A percentile compares a stretch with the other conserved stretches of the same genome.
These are phyloP conservation scores for Takakia lepidozioides DNA, from an alignment of 225 moss, liverwort and hornwort species.

Conservation along the genomic window DNA sequence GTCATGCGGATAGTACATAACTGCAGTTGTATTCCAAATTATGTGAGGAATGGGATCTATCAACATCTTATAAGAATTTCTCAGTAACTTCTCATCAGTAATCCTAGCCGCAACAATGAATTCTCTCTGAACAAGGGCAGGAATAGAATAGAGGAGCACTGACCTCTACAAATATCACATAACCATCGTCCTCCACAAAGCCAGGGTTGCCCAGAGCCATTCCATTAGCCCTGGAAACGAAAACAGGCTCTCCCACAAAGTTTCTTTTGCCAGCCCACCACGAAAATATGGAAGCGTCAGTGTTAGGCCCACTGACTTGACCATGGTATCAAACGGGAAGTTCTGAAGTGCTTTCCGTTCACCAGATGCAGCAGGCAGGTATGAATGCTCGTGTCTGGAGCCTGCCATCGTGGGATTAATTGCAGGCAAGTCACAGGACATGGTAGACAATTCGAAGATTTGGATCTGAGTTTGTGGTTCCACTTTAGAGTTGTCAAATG, in stretches of 20 bases:
- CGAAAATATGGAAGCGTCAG: constrained; percentile 5
- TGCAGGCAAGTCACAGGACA: constrained; percentile 29
- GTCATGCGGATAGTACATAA: not conserved
- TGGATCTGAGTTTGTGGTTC: no score
- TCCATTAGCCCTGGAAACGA: constrained; percentile 11
- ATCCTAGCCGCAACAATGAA: no score
- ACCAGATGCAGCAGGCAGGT: constrained; percentile 19
- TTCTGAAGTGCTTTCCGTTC: constrained; percentile 13
- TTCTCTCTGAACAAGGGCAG: no score
- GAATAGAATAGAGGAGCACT: no score
- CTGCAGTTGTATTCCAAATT: not conserved
- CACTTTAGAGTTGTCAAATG: no score
- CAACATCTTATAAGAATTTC: not conserved
- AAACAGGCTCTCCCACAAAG: constrained; percentile 34
- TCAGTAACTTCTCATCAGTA: no score
- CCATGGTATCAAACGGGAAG: constrained; percentile 26
- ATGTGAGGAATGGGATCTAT: no score
- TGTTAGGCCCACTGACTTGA: constrained; percentile 20
- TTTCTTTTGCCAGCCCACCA: constrained; percentile 27
- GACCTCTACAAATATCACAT: constrained; percentile 21
- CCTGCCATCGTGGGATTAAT: constrained; percentile 13
- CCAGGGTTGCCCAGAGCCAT: constrained; percentile 5
- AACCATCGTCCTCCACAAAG: constrained; percentile 30
- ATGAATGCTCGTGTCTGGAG: constrained; percentile 16
- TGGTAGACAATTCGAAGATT: no score